Evolutionary conservation across 768 basidiomycete genomes (phyloP), one percentile per base, ranked within the genome.

Genomic region (Pisolithus orientalis): DNA sequence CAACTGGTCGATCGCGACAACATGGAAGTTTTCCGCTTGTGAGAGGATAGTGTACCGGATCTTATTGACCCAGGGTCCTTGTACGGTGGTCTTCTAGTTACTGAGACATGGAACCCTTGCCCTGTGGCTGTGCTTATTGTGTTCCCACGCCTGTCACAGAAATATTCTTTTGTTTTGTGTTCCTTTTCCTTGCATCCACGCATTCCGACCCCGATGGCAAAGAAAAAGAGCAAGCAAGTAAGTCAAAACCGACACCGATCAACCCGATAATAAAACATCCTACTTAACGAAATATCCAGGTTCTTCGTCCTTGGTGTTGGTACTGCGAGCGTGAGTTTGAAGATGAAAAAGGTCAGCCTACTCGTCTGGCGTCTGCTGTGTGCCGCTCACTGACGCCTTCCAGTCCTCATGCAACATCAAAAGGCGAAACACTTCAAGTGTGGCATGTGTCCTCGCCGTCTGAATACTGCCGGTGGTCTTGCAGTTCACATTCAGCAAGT

Each of bases 381-480:
- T 39, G 25, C 17, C 21, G 21, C 29, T 21, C 21, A 44, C 34
- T 17, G 44, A 38, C n/a, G 42, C 6, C 25, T 2, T 53, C 7
- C 62, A 94, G 96, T 99, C 59, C 81, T 99, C 57, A 92, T 98
- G 84, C 94, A 96, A 70, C 95, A 99, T 70, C 95, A 99, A 66
- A 98, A 98, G 72, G 95, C 96, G 11, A 99, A 99, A 70, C 95
- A 98, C 66, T 99, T 98, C 79, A 96, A 96, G 69, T 98, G 96
- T 63, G 84, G 85, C 54, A 84, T 95, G 79, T 98, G 95, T 66
- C 95, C 96, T 17, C 78, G 96, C 54, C 82, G 94, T 58, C 74
- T 99, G 56, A 98, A 99, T 65, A 97, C 95, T 3, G 96, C 96
- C 3, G 96, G 96, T 60, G 96, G 96, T 68, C 75, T 99, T 28